Evolutionary conservation across 2,329 filamentous ascomycete genomes (phyloP), one percentile per base, ranked within the genome.

Genomic region (Exophiala aquamarina): DNA sequence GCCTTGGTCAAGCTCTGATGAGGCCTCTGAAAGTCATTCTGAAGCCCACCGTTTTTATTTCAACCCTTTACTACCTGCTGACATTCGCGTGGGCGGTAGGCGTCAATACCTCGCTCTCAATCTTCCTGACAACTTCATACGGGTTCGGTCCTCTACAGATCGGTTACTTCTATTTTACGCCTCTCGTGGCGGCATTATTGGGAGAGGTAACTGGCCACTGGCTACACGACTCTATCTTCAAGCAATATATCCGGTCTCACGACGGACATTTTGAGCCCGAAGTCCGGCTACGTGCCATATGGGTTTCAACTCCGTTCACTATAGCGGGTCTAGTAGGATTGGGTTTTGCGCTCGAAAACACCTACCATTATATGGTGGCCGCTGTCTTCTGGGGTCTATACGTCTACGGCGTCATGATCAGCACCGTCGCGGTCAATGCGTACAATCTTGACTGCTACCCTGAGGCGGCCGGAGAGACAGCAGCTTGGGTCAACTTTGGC

Each of bases 151-250:
- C 71, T 0, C 69, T 69, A 36, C 68, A 74, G 41, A 74, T 80
- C 39, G 78, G 73, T 1, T 73, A 70, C 53, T 79, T 82, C 58
- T 82, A 83, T 63, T 81, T 83, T 59, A 75, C 77, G 0, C 76
- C 76, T 2, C 70, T 82, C 19, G 70, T 81, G 1, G 79, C 71
- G 3, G 72, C 75, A 2, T 59, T 79, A 11, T 61, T 82, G 1
- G 80, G 78, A 19, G 77, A 81, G 63, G 45, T 74, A 0, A 60
- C 66, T 3, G 79, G 79, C 4, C 79, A 82, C 61, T 81, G 71
- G 70, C 64, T 81, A 4, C 76, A 82, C 61, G 78, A 82, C 53
- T 50, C 65, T 2, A 59, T 79, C 7, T 73, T 74, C 5, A 64
- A 59, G 8, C 60, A 66, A 19, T 76, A 75, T 53, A 72, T 76